Conservation (phyloP, 2,329 filamentous ascomycete species). For the Fulvia fulva region DNA sequence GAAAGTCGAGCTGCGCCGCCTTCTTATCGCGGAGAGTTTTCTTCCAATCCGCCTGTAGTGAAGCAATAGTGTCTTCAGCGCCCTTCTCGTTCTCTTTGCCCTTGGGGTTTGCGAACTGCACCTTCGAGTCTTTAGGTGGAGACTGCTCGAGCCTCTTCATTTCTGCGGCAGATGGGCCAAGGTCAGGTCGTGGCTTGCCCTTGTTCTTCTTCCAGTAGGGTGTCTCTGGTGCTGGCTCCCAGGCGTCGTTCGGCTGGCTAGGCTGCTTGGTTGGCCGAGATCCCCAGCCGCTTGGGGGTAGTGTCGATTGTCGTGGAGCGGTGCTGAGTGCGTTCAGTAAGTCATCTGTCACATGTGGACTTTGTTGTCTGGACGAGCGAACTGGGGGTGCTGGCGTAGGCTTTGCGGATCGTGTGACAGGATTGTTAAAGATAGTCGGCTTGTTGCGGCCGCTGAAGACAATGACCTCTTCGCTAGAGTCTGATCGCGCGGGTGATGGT, state of each 20-base stretch:
- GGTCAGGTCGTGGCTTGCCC: constrained; percentile 20
- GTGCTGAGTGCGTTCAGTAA: constrained; percentile 20
- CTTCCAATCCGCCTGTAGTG: constrained; percentile 27
- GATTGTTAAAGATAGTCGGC: constrained; percentile 27
- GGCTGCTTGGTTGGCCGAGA: constrained; percentile 16
- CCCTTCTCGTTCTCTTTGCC: constrained; percentile 4
- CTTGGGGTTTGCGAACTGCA: constrained; percentile 15
- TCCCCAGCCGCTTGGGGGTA: constrained; percentile 21
- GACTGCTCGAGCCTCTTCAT: constrained; percentile 13
- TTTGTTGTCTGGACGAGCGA: constrained; percentile 44
- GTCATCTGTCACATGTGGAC: constrained; percentile 25
- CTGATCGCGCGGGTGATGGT: constrained; percentile 43
- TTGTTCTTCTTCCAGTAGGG: constrained; percentile 27
- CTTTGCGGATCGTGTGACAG: constrained; percentile 13
- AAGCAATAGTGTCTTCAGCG: constrained; percentile 20
- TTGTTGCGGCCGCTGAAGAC: constrained; percentile 57
- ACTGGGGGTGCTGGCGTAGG: constrained; percentile 22
- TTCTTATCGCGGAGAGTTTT: constrained; percentile 26
- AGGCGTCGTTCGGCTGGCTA: constrained; percentile 14
- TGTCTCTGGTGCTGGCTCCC: constrained; percentile 24
- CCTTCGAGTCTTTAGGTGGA: constrained; percentile 15
- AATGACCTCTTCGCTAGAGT: constrained; percentile 71
- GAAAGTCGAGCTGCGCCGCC: constrained; percentile 9
- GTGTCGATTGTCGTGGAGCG: neutral
- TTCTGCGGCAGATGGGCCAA: constrained; percentile 16